Conservation (phyloP, 805 yeast genomes). For the Priceomyces medius region DNA sequence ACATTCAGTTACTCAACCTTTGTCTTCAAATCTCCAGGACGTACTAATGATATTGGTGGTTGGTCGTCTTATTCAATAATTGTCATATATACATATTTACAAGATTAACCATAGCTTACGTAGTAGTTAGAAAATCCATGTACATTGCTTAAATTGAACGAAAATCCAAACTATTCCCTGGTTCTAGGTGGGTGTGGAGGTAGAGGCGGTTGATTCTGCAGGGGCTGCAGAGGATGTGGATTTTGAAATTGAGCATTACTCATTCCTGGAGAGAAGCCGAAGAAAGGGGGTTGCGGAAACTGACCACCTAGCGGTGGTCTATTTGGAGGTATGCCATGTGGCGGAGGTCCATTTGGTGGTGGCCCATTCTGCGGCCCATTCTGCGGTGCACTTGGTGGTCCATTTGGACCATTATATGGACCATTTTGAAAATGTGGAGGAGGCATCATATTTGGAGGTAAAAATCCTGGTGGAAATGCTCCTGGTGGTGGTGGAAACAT, state of each 20-base stretch:
- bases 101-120: neutral
- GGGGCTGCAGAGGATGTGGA: slow-evolving; percentile 1
- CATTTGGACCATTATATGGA: slow-evolving; percentile 1
- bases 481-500: slow-evolving; percentile 9
- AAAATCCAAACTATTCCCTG: neutral
- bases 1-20: slow-evolving; percentile 72
- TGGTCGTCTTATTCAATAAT: neutral
- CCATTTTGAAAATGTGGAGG: slow-evolving; percentile 15
- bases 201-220: slow-evolving; percentile 2
- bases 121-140: neutral
- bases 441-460: slow-evolving; percentile 18
- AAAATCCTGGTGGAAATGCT: slow-evolving; percentile 25
- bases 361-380: neutral
- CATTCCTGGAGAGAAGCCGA: slow-evolving; percentile 16
- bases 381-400: neutral
- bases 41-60: neutral
- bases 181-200: neutral
- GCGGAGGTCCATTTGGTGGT: neutral
- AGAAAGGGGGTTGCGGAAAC: slow-evolving; percentile 10
- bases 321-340: slow-evolving; percentile 13
- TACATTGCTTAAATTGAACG: neutral
- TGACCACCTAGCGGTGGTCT: slow-evolving; percentile 8
- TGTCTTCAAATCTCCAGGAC: slow-evolving; percentile 29
- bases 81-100: neutral
- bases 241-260: slow-evolving; percentile 13